phyloP scores from a whole-genome alignment of 768 basidiomycete species.

The Hericium alpestre region DNA sequence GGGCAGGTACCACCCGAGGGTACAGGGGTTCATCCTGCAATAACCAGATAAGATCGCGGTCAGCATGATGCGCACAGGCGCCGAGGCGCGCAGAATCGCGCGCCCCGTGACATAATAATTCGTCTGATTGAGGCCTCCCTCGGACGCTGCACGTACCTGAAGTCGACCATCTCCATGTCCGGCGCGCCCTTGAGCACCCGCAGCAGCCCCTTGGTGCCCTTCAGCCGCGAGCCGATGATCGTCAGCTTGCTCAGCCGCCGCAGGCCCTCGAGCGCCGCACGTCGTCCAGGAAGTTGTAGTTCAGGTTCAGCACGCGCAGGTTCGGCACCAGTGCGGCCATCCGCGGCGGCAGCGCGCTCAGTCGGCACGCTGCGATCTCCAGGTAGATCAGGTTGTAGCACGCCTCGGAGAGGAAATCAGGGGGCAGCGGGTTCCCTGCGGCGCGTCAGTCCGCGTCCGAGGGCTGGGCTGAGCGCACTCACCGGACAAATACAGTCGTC shows the following conservation, averaged over 20 bases:
- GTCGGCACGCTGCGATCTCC: slow-evolving; percentile 80
- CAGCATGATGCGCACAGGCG: background rate
- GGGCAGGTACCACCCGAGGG: slow-evolving; percentile 91
- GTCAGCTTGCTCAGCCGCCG: slow-evolving; percentile 72
- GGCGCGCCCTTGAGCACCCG: slow-evolving; percentile 58
- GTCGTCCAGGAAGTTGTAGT: slow-evolving; percentile 92
- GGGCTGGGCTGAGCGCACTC: slow-evolving; percentile 20
- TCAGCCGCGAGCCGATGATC: slow-evolving; percentile 74
- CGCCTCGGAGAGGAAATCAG: slow-evolving; percentile 52
- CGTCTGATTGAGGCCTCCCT: slow-evolving; percentile 18
- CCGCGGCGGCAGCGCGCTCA: slow-evolving; percentile 62
- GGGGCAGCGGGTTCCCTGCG: slow-evolving; percentile 62
- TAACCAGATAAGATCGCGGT: background rate
- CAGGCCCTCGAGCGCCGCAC: slow-evolving; percentile 57
- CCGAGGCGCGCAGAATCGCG: background rate
- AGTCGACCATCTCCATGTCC: slow-evolving; percentile 82
- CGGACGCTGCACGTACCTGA: slow-evolving; percentile 60
- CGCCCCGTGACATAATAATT: background rate
- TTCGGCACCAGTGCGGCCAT: slow-evolving; percentile 67
- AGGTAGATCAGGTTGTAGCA: slow-evolving; percentile 89
- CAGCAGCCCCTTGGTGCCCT: slow-evolving; percentile 65
- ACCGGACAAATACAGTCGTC: slow-evolving; percentile 93
- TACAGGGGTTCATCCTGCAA: slow-evolving; percentile 87
- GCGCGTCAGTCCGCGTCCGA: slow-evolving; percentile 7
- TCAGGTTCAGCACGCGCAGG: slow-evolving; percentile 83